phyloP scores from a whole-genome alignment of 768 basidiomycete genomes.

The Coprinellus aureogranulatus region DNA sequence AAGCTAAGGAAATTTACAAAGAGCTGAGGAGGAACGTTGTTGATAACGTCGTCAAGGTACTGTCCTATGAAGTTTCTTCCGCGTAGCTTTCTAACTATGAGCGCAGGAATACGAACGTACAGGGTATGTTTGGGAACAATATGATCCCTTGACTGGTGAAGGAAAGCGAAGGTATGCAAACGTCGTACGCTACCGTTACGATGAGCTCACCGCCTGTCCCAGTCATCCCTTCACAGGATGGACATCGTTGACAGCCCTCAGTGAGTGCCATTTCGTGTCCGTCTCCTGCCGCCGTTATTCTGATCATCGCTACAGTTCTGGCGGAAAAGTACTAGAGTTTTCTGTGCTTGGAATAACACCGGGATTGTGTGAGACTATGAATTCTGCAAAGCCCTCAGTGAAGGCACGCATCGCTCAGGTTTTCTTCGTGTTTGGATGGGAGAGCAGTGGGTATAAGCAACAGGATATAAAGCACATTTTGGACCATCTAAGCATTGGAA shows the following conservation, averaged over 20 bases:
- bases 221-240: conserved; percentile 98
- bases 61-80: background rate
- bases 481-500: too few species aligned
- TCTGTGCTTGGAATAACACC: too few species aligned
- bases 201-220: conserved; percentile 7
- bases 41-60: conserved; percentile 70
- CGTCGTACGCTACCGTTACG: conserved; percentile 4
- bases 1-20: conserved; percentile 74
- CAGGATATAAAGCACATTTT: too few species aligned
- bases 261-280: conserved; percentile 48
- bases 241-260: conserved; percentile 86
- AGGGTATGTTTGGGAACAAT: conserved; percentile 98
- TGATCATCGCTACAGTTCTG: conserved; percentile 22
- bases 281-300: conserved; percentile 1
- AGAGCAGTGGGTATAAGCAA: too few species aligned
- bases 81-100: background rate
- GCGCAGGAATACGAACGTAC: conserved; percentile 84
- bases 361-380: too few species aligned
- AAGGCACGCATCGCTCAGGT: too few species aligned
- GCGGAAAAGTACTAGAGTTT: conserved; percentile 30
- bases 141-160: conserved; percentile 79
- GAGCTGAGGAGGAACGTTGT: conserved; percentile 81
- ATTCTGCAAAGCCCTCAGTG: too few species aligned
- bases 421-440: too few species aligned
- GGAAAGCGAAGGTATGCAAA: conserved; percentile 74